Conservation (phyloP, 1,139 yeast species). For the Geotrichum histeridarum region DNA sequence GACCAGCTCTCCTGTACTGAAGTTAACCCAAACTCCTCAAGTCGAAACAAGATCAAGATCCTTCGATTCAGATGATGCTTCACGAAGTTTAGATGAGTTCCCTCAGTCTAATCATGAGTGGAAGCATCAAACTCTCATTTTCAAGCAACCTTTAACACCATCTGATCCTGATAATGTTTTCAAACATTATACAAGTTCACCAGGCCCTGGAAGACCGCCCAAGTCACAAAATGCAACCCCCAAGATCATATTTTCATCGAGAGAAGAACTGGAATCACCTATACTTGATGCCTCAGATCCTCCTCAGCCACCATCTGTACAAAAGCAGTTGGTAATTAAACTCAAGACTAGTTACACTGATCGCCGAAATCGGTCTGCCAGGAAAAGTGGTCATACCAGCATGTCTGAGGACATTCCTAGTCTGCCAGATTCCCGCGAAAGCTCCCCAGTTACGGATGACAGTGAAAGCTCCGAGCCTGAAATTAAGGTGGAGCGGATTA, state of each 20-base stretch:
- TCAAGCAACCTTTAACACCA: conserved; percentile 6
- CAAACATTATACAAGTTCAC: neutral
- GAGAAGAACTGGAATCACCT: neutral
- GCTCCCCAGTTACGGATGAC: neutral
- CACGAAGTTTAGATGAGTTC: neutral
- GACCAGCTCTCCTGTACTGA: neutral
- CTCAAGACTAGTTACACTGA: neutral
- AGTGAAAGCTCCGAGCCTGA: neutral
- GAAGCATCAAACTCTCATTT: neutral
- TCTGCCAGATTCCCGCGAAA: neutral
- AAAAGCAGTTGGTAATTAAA: conserved; percentile 3
- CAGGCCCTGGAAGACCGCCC: neutral
- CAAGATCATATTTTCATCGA: neutral
- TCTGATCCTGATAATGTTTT: conserved; percentile 7
- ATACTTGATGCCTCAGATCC: neutral
- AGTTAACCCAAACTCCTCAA: neutral
- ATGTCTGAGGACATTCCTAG: neutral
- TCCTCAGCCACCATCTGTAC: neutral
- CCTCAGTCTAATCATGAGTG: neutral
- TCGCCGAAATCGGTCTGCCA: neutral
- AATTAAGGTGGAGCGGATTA: neutral
- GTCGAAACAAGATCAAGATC: neutral
- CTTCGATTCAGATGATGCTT: neutral
- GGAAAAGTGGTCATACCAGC: neutral
- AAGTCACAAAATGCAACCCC: neutral